phyloP scores from a whole-genome alignment of 768 basidiomycete species.

The Guyanaporus albipodus region DNA sequence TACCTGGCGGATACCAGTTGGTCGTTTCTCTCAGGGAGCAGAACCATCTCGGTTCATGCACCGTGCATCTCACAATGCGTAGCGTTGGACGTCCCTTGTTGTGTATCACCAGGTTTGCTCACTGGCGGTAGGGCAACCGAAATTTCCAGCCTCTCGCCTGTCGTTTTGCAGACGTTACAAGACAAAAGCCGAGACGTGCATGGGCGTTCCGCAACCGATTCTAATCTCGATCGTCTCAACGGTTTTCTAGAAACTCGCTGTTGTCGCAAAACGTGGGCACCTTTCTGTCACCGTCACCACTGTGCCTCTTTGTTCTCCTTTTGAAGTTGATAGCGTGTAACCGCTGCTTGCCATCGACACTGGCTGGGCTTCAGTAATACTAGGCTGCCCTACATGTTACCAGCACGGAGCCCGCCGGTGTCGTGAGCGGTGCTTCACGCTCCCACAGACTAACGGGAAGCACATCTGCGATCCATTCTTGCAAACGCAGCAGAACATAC shows the following conservation, averaged over 20 bases:
- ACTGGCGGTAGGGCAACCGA: background rate
- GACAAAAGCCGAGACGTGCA: background rate
- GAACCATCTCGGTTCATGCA: background rate
- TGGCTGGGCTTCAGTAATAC: conserved; percentile 4
- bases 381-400: too few relatives aligned
- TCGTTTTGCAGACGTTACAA: too few relatives aligned
- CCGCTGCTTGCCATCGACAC: too few relatives aligned
- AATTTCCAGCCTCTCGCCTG: too few relatives aligned
- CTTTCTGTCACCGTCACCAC: background rate
- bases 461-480: too few relatives aligned
- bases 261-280: background rate
- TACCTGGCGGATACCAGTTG: background rate
- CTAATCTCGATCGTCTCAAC: conserved; percentile 3
- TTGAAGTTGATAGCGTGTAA: background rate
- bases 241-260: background rate
- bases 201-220: background rate
- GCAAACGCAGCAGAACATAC: too few relatives aligned
- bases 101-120: background rate
- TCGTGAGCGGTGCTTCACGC: too few relatives aligned
- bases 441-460: too few relatives aligned
- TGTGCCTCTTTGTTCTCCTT: conserved; percentile 5
- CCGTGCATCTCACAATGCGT: background rate
- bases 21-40: background rate
- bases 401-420: too few relatives aligned
- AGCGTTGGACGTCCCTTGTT: too few relatives aligned